phyloP scores from a whole-genome alignment of 306 rosid species.

The Ormosia semicastrata region DNA sequence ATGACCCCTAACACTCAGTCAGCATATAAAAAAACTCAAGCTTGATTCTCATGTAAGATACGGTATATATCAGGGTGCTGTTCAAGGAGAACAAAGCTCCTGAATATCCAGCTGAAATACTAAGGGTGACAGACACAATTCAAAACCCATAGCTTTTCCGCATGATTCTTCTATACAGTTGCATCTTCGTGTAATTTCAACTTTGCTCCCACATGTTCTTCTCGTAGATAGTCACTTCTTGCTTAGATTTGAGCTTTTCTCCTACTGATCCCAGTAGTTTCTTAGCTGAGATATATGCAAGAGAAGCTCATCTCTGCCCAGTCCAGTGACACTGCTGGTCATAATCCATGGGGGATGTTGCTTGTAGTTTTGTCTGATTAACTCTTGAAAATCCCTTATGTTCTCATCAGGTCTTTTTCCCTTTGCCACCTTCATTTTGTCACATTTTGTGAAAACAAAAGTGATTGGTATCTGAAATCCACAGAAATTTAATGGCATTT shows the following conservation, averaged over 20 bases:
- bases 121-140: background rate
- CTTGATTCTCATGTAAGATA: conserved; percentile 7
- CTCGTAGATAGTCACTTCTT: background rate
- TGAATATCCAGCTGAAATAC: conserved; percentile 18
- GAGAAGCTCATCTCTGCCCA: conserved; percentile 88
- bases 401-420: conserved; percentile 83
- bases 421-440: conserved; percentile 70
- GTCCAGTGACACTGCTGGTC: conserved; percentile 88
- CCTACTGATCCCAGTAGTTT: conserved; percentile 88
- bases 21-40: background rate
- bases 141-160: background rate
- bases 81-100: conserved; percentile 9
- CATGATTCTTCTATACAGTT: conserved; percentile 5
- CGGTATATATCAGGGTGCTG: conserved; percentile 9
- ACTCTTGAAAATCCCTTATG: conserved; percentile 72
- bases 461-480: conserved; percentile 77
- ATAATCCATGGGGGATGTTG: conserved; percentile 88
- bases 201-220: background rate
- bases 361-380: conserved; percentile 65
- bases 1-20: background rate
- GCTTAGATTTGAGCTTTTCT: background rate
- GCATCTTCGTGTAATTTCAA: conserved; percentile 12
- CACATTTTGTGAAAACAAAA: conserved; percentile 89
- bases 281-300: conserved; percentile 84
- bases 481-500: background rate